Percentiles rank a stretch among this genome's conserved stretches.
phyloP scores from a whole-genome alignment of 345 rosid genomes.

The Conringia planisiliqua region DNA sequence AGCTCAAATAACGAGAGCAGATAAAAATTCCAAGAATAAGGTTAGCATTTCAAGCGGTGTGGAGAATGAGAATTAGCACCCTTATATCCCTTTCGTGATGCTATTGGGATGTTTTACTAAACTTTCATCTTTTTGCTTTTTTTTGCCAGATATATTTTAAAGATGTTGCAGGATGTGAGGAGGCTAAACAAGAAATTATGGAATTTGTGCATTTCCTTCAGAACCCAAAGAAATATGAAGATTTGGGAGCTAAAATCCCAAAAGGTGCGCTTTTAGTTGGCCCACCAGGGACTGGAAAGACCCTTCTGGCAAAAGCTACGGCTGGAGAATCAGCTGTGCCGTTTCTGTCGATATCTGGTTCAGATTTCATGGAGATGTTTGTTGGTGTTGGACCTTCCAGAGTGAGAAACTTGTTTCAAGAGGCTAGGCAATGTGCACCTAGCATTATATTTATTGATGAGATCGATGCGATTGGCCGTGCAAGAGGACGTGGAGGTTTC shows the following conservation, averaged over 20 bases:
- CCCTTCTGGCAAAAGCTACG: slow-evolving; percentile 95
- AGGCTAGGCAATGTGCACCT: slow-evolving; percentile 93
- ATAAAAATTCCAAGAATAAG: slow-evolving; percentile 93
- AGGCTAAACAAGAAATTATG: slow-evolving; percentile 97
- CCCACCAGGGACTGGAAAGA: slow-evolving; percentile 96
- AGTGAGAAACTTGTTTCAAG: slow-evolving; percentile 94
- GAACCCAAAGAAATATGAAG: slow-evolving; percentile 91
- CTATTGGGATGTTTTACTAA: neutral
- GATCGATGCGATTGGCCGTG: slow-evolving; percentile 95
- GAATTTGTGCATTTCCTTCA: slow-evolving; percentile 94
- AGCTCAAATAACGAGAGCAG: slow-evolving; percentile 79
- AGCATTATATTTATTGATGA: slow-evolving; percentile 95
- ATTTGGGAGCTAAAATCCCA: slow-evolving; percentile 92
- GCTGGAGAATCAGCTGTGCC: slow-evolving; percentile 98
- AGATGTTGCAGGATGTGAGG: slow-evolving; percentile 98
- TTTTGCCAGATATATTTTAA: slow-evolving; percentile 65
- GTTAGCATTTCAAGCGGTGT: slow-evolving; percentile 33
- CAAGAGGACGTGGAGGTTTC: slow-evolving; percentile 94
- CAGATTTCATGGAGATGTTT: slow-evolving; percentile 99
- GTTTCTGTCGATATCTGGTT: slow-evolving; percentile 87
- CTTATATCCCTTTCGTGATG: neutral
- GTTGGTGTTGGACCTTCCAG: slow-evolving; percentile 99
- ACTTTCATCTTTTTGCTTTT: neutral
- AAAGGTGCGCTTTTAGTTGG: slow-evolving; percentile 97
- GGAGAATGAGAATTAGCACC: neutral